phyloP scores from a whole-genome alignment of 2,329 filamentous ascomycete species.

The Epichloe bromicola region DNA sequence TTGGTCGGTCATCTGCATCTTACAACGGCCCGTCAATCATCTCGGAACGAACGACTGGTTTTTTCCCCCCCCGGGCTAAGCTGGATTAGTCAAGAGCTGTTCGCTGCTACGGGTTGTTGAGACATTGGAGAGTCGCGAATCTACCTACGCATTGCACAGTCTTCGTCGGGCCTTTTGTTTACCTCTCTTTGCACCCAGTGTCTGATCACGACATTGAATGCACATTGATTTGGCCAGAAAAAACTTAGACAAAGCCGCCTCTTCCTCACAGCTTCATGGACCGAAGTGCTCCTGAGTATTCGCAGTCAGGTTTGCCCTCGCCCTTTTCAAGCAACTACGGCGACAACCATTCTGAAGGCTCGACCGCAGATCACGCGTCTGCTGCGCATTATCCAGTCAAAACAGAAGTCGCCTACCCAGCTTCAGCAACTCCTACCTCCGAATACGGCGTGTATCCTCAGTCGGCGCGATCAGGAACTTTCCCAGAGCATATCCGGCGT shows the following conservation, averaged over 20 bases:
- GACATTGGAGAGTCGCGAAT: background rate
- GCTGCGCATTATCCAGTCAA: conserved; percentile 79
- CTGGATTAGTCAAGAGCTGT: background rate
- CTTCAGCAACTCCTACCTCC: conserved; percentile 72
- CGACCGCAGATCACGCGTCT: conserved; percentile 82
- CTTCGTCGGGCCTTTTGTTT: background rate
- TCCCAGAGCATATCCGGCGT: conserved; percentile 78
- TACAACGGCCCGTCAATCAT: background rate
- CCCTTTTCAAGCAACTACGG: conserved; percentile 53
- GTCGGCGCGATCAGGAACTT: conserved; percentile 68
- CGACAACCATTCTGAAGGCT: conserved; percentile 71
- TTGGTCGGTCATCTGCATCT: background rate
- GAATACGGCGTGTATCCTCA: conserved; percentile 73
- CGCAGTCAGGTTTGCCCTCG: conserved; percentile 79
- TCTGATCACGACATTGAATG: conserved; percentile 9
- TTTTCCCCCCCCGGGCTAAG: background rate
- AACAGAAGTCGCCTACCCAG: conserved; percentile 68
- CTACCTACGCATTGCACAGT: background rate
- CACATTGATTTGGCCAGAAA: background rate
- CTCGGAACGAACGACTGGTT: background rate
- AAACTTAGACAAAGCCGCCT: conserved; percentile 5
- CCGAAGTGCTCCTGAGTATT: conserved; percentile 58
- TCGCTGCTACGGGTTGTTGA: background rate
- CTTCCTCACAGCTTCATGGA: conserved; percentile 34
- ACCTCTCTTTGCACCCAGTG: background rate